Conservation (phyloP, 2,329 filamentous ascomycete genomes). For the Colletotrichum navitas region DNA sequence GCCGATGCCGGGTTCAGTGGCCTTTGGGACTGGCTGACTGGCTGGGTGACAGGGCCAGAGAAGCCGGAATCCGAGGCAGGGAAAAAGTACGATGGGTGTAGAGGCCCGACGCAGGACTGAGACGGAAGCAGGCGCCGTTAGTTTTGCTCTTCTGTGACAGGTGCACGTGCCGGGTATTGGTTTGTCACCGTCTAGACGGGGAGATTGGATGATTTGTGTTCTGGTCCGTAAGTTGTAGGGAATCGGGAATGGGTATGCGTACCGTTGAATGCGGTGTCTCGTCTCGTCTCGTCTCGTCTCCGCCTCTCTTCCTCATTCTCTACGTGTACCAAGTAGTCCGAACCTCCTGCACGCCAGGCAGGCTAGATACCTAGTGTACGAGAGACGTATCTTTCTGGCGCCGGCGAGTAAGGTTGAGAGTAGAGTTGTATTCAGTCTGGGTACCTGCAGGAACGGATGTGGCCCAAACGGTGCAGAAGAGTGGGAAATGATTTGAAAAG, state of each 20-base stretch:
- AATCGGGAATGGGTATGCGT: not conserved
- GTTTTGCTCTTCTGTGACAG: not conserved
- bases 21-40: not conserved
- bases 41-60: not conserved
- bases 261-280: not conserved
- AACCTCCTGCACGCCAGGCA: too few relatives aligned
- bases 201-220: not conserved
- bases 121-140: too few relatives aligned
- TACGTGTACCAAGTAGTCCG: too few relatives aligned
- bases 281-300: not conserved
- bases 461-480: slow-evolving; percentile 3
- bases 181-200: not conserved
- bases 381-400: not conserved
- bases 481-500: not conserved
- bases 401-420: slow-evolving; percentile 16
- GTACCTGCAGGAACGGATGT: slow-evolving; percentile 34
- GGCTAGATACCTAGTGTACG: too few relatives aligned
- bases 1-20: slow-evolving; percentile 7
- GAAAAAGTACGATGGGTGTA: not conserved
- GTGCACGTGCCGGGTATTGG: not conserved
- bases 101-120: too few relatives aligned
- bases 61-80: slow-evolving; percentile 34
- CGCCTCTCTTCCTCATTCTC: not conserved
- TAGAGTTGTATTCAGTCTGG: slow-evolving; percentile 25
- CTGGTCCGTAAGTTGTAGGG: too few relatives aligned